A percentile compares a stretch with the other conserved stretches of the same genome.
Evolutionary conservation across 495 filamentous ascomycete genomes (phyloP).

Genomic region (Penicillium pulvis): DNA sequence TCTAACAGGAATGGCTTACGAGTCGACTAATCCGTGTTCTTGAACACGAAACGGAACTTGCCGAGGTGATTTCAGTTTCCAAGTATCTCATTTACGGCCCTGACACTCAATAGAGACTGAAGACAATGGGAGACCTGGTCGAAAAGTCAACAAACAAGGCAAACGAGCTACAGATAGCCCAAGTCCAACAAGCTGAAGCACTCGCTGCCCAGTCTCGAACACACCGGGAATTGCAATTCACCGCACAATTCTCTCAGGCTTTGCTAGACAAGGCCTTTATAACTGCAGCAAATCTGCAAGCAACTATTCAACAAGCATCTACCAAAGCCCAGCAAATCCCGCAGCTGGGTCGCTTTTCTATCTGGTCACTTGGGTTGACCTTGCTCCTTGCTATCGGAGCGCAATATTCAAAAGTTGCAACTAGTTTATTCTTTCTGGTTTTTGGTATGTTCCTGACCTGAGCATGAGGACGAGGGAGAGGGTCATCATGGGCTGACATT

Average conservation of each 20-base stretch:
- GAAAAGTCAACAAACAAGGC: slow-evolving; percentile 38
- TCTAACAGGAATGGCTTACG: slow-evolving; percentile 31
- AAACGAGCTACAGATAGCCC: slow-evolving; percentile 37
- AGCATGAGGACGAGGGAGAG: background rate
- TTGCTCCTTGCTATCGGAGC: background rate
- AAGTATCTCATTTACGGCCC: background rate
- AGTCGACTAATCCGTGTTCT: slow-evolving; percentile 31
- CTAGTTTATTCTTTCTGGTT: slow-evolving; percentile 24
- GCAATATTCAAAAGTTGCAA: slow-evolving; percentile 14
- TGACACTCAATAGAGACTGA: slow-evolving; percentile 29
- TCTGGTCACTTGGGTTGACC: background rate
- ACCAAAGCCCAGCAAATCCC: slow-evolving; percentile 35
- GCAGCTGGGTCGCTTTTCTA: background rate
- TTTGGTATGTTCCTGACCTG: slow-evolving; percentile 14
- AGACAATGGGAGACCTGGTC: slow-evolving; percentile 37
- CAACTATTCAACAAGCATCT: slow-evolving; percentile 42
- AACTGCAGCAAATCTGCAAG: slow-evolving; percentile 43
- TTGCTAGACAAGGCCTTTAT: slow-evolving; percentile 41
- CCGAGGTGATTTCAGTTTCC: slow-evolving; percentile 26
- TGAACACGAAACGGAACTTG: slow-evolving; percentile 35
- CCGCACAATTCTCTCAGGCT: slow-evolving; percentile 38
- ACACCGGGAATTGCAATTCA: slow-evolving; percentile 36
- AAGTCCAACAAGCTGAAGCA: slow-evolving; percentile 40
- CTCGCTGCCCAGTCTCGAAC: slow-evolving; percentile 34
- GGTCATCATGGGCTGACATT: background rate